Evolutionary conservation across 75 land plant species (phyloP), one percentile per base, ranked within the genome.

Genomic region (Pinus albicaulis): DNA sequence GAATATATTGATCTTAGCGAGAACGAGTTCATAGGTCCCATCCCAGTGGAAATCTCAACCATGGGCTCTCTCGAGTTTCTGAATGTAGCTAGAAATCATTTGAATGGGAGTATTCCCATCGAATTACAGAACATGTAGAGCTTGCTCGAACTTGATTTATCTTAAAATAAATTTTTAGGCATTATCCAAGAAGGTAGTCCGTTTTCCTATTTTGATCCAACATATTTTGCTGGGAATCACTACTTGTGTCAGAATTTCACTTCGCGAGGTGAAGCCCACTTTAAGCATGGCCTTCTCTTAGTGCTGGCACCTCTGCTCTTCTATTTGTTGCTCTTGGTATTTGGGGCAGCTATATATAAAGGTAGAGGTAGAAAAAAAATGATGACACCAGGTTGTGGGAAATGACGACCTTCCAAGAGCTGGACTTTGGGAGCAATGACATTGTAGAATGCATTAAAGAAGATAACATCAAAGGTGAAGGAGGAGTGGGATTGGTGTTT

Each of bases 401-500:
- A 80, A 77, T 93, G 81, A 93, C 96, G 0, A 61, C 91, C 25
- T 93, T 91, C 82, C 88, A 82, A 71, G 82, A 83, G 78, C 73
- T 89, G 13, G 88, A 82, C 4, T 91, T 93, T 78, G 57, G 69
- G 14, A 81, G 78, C n/a, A n/a, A 63, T 31, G 87, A 91, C 76
- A 78, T 91, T 52, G 76, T 93, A 3, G 86, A 89, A 34, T 44
- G 52, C 52, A 0, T 44, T 7, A 44, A 44, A 44, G 96, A 93
- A n/a, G 81, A 78, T 22, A 93, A 93, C 75, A 80, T 82, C 24
- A 90, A 91, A 36, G 96, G 96, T 1, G 55, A 81, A 55, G 96
- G 96, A 14, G 96, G 96, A 12, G 89, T 87, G 1, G 93, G 96
- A 44, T 79, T 83, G 4, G 96, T 93, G 14, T 93, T 91, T 87